Evolutionary conservation across 495 filamentous ascomycete genomes (phyloP).

Genomic region (Margaritispora aquatica): DNA sequence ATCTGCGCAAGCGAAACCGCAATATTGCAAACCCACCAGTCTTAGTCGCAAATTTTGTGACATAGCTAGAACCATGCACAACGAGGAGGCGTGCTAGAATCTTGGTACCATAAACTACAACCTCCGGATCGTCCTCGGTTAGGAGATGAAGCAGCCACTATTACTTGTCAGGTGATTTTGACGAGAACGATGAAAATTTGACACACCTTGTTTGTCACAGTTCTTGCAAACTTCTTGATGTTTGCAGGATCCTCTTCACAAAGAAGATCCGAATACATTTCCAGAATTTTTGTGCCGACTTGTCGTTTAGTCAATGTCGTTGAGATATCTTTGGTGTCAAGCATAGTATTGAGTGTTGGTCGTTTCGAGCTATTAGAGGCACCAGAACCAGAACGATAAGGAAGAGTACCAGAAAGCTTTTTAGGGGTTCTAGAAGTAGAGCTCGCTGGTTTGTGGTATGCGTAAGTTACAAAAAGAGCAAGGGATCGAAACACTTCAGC

Average conservation of each 20-base stretch:
- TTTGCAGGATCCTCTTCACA: conserved; percentile 62
- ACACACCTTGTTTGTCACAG: conserved; percentile 90
- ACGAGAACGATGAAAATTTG: conserved; percentile 1
- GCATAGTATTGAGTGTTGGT: conserved; percentile 27
- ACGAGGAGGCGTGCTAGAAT: conserved; percentile 84
- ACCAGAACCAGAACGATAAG: conserved; percentile 27
- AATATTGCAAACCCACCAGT: conserved; percentile 82
- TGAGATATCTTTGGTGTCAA: conserved; percentile 13
- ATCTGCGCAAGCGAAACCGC: conserved; percentile 70
- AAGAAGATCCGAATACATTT: conserved; percentile 77
- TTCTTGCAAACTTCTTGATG: conserved; percentile 84
- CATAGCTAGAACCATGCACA: conserved; percentile 69
- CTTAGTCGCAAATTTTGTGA: conserved; percentile 76
- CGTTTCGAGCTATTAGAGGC: conserved; percentile 24
- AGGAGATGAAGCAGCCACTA: conserved; percentile 95
- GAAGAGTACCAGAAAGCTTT: conserved; percentile 32
- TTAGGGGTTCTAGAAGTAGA: conserved; percentile 48
- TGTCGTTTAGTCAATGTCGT: conserved; percentile 46
- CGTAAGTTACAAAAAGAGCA: conserved; percentile 88
- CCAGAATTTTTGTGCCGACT: conserved; percentile 68
- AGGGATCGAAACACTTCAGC: conserved; percentile 81
- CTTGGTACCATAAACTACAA: conserved; percentile 74
- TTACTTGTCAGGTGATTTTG: conserved; percentile 37
- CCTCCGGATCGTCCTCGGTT: conserved; percentile 76
- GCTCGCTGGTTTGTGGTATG: conserved; percentile 60